Base-by-base conservation (phyloP, 306 rosid species). In the Clitoria ternatea region DNA sequence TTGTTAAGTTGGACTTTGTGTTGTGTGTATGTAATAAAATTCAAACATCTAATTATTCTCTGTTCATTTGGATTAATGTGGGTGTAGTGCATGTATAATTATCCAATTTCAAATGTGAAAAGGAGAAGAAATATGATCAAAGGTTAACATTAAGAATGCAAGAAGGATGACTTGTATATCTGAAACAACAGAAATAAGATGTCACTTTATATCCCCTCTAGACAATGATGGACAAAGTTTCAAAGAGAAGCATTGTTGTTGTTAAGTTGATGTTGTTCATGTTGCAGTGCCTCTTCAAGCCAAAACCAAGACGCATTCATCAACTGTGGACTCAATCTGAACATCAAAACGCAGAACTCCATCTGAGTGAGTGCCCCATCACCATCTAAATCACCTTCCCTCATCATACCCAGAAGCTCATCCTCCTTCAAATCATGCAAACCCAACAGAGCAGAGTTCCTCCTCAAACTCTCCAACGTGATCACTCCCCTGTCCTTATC, bases 261-360 rank as follows among this genome's bases (percentile, higher is more conserved):
- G 1, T 20, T 5, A 32, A 3, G 1, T 20, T 5, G 57, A 3
- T 18, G 1, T 49, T 1, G 61, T 53, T 48, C 1, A 22, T 52
- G 32, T 32, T 52, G 32, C 22, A 90, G 26, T 22, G 86, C 88
- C 4, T 86, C 61, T 42, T 88, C 81, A 64, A 93, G 92, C 87
- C 72, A 93, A 75, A 69, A 44, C 85, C 83, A 84, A 3, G 94
- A 90, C 1, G 81, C 86, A 2, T 85, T 66, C 96, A 93, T 93
- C 81, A 93, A 76, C 9, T 84, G 79, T 1, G 97, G 97, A 72
- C 96, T 90, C 64, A 93, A 56, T 75, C 98, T 88, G 77, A 93
- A 93, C 98, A 93, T 93, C 84, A 93, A 74, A 55, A 93, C 98
- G 42, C 98, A 93, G 60, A 90, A 93, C 66, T 93, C 97, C 97